A percentile compares a stretch with the other conserved stretches of the same genome.
phyloP scores from a whole-genome alignment of 805 yeast species.

The Ogataea paradorogensis region DNA sequence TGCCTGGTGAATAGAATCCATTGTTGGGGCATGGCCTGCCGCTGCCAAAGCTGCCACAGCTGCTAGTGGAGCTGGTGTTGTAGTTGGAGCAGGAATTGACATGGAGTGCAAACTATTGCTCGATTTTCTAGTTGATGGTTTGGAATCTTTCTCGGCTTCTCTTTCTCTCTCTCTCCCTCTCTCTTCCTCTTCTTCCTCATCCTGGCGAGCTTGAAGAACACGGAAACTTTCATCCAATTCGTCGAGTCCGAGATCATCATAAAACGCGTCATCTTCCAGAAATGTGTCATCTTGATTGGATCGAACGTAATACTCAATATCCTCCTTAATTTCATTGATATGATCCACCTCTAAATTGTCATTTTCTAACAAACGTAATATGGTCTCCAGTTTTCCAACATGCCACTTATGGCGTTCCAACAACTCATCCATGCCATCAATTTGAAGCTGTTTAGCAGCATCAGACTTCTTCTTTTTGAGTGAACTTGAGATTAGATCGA shows the following conservation, averaged over 20 bases:
- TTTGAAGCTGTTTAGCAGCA: constrained; percentile 49
- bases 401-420: constrained; percentile 79
- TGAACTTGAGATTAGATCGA: constrained; percentile 50
- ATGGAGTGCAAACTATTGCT: constrained; percentile 1
- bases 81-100: constrained; percentile 3
- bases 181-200: constrained; percentile 6
- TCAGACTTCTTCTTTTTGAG: constrained; percentile 58
- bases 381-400: constrained; percentile 69
- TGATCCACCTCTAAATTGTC: constrained; percentile 76
- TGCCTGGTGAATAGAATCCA: constrained; percentile 1
- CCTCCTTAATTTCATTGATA: constrained; percentile 77
- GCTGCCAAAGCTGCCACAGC: constrained; percentile 12
- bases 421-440: constrained; percentile 59
- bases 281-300: constrained; percentile 91
- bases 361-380: constrained; percentile 73
- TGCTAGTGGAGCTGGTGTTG: constrained; percentile 13
- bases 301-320: constrained; percentile 89
- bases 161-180: background rate
- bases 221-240: constrained; percentile 38
- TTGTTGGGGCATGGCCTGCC: constrained; percentile 1
- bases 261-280: constrained; percentile 81
- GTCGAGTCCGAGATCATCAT: constrained; percentile 77
- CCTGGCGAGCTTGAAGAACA: constrained; percentile 17
- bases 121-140: constrained; percentile 7
- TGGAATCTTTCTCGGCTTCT: constrained; percentile 8